Evolutionary conservation across 1,284 basidiomycete species (phyloP).

Genomic region (Ustilago nuda): DNA sequence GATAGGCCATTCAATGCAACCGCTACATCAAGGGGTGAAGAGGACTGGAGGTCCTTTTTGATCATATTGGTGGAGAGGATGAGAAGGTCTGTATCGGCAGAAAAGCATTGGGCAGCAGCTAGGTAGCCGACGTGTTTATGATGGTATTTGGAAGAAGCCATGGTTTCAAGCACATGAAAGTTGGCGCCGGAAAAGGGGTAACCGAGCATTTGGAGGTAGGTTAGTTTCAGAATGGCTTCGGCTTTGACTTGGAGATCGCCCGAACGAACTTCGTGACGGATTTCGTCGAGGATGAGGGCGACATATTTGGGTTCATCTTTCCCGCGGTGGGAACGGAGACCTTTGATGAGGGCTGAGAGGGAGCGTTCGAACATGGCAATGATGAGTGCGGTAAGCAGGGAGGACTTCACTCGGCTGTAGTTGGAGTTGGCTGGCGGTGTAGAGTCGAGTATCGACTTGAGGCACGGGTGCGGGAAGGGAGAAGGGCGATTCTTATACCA

Average conservation of each 20-base stretch:
- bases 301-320: conserved; percentile 71
- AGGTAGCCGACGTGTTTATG: conserved; percentile 96
- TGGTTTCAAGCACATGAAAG: conserved; percentile 91
- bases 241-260: conserved; percentile 98
- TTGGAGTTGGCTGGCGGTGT: neutral
- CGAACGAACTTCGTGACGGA: conserved; percentile 86
- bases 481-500: neutral
- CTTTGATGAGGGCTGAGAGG: conserved; percentile 67
- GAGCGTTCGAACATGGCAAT: conserved; percentile 66
- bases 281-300: conserved; percentile 75
- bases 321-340: conserved; percentile 67
- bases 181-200: conserved; percentile 71
- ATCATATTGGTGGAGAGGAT: conserved; percentile 97
- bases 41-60: conserved; percentile 92
- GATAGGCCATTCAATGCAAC: conserved; percentile 87
- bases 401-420: neutral
- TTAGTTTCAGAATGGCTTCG: conserved; percentile 92
- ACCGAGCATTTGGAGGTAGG: conserved; percentile 94
- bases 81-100: conserved; percentile 92
- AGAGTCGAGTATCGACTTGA: neutral
- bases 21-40: conserved; percentile 79
- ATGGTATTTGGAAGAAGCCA: conserved; percentile 91
- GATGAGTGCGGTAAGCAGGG: neutral
- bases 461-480: neutral
- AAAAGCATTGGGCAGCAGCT: conserved; percentile 90